Conservation (phyloP, 768 basidiomycete species). For the Tricholoma saponaceum region DNA sequence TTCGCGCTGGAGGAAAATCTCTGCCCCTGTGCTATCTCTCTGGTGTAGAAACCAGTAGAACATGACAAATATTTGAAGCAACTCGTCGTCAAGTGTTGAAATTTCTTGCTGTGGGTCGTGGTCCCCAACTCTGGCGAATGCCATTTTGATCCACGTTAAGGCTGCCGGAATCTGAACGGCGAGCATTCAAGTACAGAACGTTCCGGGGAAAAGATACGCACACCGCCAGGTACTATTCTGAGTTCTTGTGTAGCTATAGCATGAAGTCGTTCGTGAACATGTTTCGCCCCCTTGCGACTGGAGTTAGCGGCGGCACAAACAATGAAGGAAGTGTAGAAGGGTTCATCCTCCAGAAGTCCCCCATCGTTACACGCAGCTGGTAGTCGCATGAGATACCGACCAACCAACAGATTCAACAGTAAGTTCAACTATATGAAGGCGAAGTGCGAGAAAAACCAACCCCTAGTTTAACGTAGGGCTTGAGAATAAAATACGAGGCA, state of each 20-base stretch:
- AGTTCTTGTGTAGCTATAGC: neutral
- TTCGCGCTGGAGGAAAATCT: conserved; percentile 11
- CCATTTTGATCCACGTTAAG: conserved; percentile 10
- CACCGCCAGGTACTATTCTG: neutral
- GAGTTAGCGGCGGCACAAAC: neutral
- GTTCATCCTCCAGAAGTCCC: conserved; percentile 17
- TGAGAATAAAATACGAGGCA: neutral
- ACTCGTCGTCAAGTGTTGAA: conserved; percentile 6
- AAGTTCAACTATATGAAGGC: neutral
- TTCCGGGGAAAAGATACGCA: neutral
- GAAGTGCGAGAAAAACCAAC: neutral
- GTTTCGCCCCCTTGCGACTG: conserved; percentile 1
- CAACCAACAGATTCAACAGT: neutral
- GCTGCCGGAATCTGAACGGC: conserved; percentile 10
- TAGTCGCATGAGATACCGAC: conserved; percentile 11
- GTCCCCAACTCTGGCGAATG: conserved; percentile 4
- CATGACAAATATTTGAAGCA: conserved; percentile 13
- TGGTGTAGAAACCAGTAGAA: conserved; percentile 21
- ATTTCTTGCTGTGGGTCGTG: neutral
- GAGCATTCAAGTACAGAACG: neutral
- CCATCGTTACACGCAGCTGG: conserved; percentile 21
- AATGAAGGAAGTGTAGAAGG: conserved; percentile 7
- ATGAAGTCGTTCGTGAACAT: conserved; percentile 3
- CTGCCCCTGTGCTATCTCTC: conserved; percentile 4
- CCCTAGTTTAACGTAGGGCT: neutral